Base-by-base conservation (phyloP, 2,329 filamentous ascomycete species). In the Tolypocladium sp. region DNA sequence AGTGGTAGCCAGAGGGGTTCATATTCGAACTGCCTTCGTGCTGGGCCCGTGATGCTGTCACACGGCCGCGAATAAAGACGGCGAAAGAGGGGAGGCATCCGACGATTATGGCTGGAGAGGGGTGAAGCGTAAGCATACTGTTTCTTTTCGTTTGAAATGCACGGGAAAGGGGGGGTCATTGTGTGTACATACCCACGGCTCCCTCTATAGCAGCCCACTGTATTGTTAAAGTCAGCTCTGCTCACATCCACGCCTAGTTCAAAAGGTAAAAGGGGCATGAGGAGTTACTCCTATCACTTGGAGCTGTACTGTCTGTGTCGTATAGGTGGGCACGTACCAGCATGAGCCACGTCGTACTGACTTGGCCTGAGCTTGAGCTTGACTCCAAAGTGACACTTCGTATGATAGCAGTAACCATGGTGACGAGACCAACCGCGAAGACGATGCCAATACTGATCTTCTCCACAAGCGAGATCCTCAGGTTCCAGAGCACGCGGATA, bases 341-440 rank as follows among this genome's bases (percentile, higher is more conserved):
- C 60, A 64, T 63, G 8, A 64, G 63, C 63, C 63, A 64, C 25
- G 61, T 63, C 22, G 63, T 63, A 51, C 61, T 63, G 57, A 64
- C 63, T 60, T 64, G 60, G 13, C 63, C 61, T 3, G 38, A 37
- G 44, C 41, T 56, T 38, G 53, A 37, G 35, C 60, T 63, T 13
- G 57, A 58, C 27, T 62, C 44, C n/a, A 64, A 49, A 1, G 55
- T 55, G 10, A 64, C 63, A n/a, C 61, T 64, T 33, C 63, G 61
- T 30, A 64, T 61, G 54, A 64, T 63, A 27, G 61, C 63, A 10
- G 63, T 63, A 12, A 58, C 42, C 63, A 64, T 64, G 25, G 63
- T 64, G 22, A 64, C 49, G 42, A 64, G 12, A 4, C 63, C 63
- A 17, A 64, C 63, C 5, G 44, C 51, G 46, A 64, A 64, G 22